Evolutionary conservation across 495 filamentous ascomycete species (phyloP).

Genomic region (Trichocladium uniseriatum): DNA sequence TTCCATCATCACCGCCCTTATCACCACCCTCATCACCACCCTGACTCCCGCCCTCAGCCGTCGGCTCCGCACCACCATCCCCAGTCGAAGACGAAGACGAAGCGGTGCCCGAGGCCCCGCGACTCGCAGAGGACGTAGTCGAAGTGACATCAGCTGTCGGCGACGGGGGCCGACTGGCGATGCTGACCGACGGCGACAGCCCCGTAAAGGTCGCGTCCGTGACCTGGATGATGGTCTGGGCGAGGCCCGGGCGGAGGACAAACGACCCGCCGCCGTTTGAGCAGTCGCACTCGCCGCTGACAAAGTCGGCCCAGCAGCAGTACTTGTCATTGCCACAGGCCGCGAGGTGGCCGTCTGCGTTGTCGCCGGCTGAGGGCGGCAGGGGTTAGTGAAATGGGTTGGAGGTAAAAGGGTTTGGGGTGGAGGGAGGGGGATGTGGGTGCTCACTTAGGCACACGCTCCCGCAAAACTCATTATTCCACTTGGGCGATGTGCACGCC

Average conservation of each 20-base stretch:
- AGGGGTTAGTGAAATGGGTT: not conserved
- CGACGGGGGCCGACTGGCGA: too few relatives aligned
- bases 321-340: slow-evolving; percentile 23
- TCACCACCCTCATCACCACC: too few relatives aligned
- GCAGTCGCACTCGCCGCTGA: slow-evolving; percentile 25
- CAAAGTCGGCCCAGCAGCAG: slow-evolving; percentile 22
- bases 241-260: slow-evolving; percentile 11
- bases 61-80: too few relatives aligned
- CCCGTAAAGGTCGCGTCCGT: slow-evolving; percentile 12
- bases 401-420: not conserved
- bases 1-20: too few relatives aligned
- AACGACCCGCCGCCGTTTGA: slow-evolving; percentile 13
- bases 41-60: too few relatives aligned
- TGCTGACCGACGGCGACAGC: too few relatives aligned
- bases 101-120: too few relatives aligned
- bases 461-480: slow-evolving; percentile 26
- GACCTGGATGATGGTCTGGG: slow-evolving; percentile 26
- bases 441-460: slow-evolving; percentile 26
- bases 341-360: slow-evolving; percentile 14
- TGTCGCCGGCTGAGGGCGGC: slow-evolving; percentile 5
- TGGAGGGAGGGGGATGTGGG: not conserved
- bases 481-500: slow-evolving; percentile 25
- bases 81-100: too few relatives aligned
- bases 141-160: too few relatives aligned
- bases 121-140: too few relatives aligned